phyloP scores from a whole-genome alignment of 805 yeast genomes.

The Blastobotrys mokoenaii region DNA sequence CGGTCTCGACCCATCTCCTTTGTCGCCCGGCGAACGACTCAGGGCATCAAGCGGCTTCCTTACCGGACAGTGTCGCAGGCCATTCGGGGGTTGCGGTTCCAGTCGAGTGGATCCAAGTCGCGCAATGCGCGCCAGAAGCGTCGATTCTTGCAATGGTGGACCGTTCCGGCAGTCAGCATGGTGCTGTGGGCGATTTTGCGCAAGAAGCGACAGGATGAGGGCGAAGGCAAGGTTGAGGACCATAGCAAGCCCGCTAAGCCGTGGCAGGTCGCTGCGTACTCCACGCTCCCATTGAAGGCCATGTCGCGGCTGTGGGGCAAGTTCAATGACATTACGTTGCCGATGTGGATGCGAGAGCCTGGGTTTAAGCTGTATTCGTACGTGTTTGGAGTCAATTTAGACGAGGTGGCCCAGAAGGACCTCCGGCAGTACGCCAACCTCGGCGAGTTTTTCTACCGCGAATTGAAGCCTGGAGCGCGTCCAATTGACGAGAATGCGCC shows the following conservation, averaged over 20 bases:
- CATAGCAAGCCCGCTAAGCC: constrained; percentile 49
- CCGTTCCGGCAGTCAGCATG: constrained; percentile 21
- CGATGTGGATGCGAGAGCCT: constrained; percentile 80
- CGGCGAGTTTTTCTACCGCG: constrained; percentile 86
- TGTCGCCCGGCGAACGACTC: constrained; percentile 3
- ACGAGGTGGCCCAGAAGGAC: constrained; percentile 81
- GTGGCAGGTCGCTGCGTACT: constrained; percentile 85
- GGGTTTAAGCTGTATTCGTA: constrained; percentile 70
- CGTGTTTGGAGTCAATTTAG: constrained; percentile 78
- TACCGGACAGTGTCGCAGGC: not conserved
- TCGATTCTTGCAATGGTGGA: constrained; percentile 17
- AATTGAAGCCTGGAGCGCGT: constrained; percentile 66
- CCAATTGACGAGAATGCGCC: constrained; percentile 60
- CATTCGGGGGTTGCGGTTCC: constrained; percentile 5
- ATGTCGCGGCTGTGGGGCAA: constrained; percentile 93
- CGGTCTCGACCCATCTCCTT: constrained; percentile 2
- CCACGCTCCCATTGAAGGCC: constrained; percentile 84
- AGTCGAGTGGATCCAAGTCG: not conserved
- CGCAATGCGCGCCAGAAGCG: constrained; percentile 5
- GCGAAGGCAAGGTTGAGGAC: constrained; percentile 9
- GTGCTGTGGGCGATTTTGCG: constrained; percentile 17
- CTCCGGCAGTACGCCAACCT: constrained; percentile 67
- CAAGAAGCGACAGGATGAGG: constrained; percentile 7
- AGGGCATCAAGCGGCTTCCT: constrained; percentile 7
- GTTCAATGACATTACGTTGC: constrained; percentile 73